phyloP scores from a whole-genome alignment of 176 grass and related monocot genomes.

The Triticum timopheevii region DNA sequence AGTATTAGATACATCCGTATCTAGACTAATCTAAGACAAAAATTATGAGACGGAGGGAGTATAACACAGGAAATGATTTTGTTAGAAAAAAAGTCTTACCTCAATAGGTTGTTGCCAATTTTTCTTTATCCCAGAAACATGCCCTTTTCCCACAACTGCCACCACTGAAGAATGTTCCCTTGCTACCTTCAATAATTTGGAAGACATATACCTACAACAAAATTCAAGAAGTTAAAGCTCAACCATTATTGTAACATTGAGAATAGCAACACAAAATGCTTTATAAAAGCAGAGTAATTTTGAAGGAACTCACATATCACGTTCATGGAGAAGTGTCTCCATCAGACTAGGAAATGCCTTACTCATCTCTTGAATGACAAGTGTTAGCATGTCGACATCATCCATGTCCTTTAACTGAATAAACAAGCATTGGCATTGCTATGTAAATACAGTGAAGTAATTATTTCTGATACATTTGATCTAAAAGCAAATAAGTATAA shows the following conservation, averaged over 20 bases:
- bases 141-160: constrained; percentile 91
- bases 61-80: background rate
- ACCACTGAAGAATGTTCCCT: constrained; percentile 86
- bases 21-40: too few species aligned
- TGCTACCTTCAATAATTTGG: constrained; percentile 58
- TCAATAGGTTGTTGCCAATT: constrained; percentile 80
- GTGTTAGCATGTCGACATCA: constrained; percentile 86
- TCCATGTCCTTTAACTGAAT: constrained; percentile 96
- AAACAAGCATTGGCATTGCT: constrained; percentile 4
- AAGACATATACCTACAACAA: constrained; percentile 90
- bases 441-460: background rate
- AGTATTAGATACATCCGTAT: too few species aligned
- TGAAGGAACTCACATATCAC: constrained; percentile 71
- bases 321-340: constrained; percentile 85
- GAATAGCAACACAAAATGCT: background rate
- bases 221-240: background rate
- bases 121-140: constrained; percentile 93
- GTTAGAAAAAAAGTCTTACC: constrained; percentile 32
- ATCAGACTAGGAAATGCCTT: constrained; percentile 90
- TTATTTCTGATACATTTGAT: background rate
- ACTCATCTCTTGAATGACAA: constrained; percentile 97
- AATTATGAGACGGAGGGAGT: too few species aligned
- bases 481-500: background rate
- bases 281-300: background rate
- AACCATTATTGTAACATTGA: background rate